These are phyloP conservation scores for Papiliotrema terrestris DNA, from an alignment of 1,284 basidiomycete species.

Conservation along the genomic window DNA sequence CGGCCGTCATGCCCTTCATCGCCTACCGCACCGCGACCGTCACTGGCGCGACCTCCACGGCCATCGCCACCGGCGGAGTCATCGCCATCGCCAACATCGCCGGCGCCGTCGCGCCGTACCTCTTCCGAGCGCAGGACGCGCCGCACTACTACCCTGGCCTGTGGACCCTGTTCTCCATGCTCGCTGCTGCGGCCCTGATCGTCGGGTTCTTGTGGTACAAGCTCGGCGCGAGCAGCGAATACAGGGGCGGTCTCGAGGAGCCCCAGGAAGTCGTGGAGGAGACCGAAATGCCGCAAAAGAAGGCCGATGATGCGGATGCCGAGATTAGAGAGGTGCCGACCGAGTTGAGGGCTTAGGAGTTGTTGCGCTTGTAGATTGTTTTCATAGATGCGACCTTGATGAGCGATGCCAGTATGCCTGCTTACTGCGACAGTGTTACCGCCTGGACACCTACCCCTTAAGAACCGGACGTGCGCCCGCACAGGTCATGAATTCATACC, in stretches of 20 bases:
- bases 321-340: neutral
- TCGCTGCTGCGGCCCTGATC: slow-evolving; percentile 18
- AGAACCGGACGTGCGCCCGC: no score
- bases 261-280: neutral
- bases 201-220: slow-evolving; percentile 26
- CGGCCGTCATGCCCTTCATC: slow-evolving; percentile 31
- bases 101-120: slow-evolving; percentile 24
- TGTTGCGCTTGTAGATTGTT: neutral
- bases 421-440: no score
- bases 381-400: neutral
- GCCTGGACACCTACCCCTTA: no score
- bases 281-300: slow-evolving; percentile 3
- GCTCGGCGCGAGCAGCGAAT: slow-evolving; percentile 28
- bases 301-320: neutral
- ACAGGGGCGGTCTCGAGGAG: slow-evolving; percentile 10
- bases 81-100: slow-evolving; percentile 34
- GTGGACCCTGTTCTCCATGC: slow-evolving; percentile 32
- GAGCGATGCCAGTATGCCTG: neutral
- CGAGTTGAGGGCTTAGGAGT: neutral
- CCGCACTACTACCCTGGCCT: slow-evolving; percentile 30
- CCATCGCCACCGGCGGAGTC: slow-evolving; percentile 29
- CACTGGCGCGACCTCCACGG: slow-evolving; percentile 27
- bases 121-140: slow-evolving; percentile 20
- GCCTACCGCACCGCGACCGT: slow-evolving; percentile 33
- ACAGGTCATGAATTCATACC: no score